These are phyloP conservation scores for Suhomyces panamericanus DNA, from an alignment of 1,139 yeast genomes.

Conservation along the genomic window DNA sequence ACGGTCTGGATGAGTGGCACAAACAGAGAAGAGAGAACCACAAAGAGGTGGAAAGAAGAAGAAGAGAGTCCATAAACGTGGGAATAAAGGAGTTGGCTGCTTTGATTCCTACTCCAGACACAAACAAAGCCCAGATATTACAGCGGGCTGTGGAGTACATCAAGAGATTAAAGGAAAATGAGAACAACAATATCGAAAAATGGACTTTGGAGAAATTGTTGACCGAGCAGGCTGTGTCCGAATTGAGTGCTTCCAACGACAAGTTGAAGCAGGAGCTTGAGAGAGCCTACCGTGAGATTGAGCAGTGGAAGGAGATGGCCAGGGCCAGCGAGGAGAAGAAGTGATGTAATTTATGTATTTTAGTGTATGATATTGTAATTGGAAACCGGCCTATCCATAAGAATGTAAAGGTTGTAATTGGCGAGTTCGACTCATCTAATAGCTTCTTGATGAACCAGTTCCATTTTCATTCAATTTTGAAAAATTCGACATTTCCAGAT, in stretches of 20 bases:
- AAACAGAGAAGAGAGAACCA: slow-evolving; percentile 84
- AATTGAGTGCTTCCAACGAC: slow-evolving; percentile 73
- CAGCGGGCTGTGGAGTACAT: slow-evolving; percentile 88
- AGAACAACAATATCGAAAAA: slow-evolving; percentile 83
- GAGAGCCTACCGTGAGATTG: slow-evolving; percentile 91
- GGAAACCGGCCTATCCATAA: neutral
- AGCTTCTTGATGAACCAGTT: no score
- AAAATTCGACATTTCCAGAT: no score
- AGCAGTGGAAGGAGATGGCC: slow-evolving; percentile 65
- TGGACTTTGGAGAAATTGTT: slow-evolving; percentile 91
- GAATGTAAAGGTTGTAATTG: no score
- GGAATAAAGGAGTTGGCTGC: slow-evolving; percentile 86
- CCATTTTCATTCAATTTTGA: no score
- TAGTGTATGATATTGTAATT: slow-evolving; percentile 7
- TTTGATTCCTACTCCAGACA: slow-evolving; percentile 82
- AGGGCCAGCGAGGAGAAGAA: slow-evolving; percentile 27
- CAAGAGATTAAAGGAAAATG: slow-evolving; percentile 83
- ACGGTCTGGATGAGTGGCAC: slow-evolving; percentile 87
- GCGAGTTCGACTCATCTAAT: no score
- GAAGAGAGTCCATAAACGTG: slow-evolving; percentile 87
- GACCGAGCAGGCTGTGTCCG: slow-evolving; percentile 88
- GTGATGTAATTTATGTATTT: slow-evolving; percentile 9
- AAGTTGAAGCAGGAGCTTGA: slow-evolving; percentile 78
- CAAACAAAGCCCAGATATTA: slow-evolving; percentile 88
- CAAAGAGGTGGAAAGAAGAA: slow-evolving; percentile 95